phyloP scores from a whole-genome alignment of 202 grass and related monocot genomes.

The Bolboschoenoplectus hybrid region DNA sequence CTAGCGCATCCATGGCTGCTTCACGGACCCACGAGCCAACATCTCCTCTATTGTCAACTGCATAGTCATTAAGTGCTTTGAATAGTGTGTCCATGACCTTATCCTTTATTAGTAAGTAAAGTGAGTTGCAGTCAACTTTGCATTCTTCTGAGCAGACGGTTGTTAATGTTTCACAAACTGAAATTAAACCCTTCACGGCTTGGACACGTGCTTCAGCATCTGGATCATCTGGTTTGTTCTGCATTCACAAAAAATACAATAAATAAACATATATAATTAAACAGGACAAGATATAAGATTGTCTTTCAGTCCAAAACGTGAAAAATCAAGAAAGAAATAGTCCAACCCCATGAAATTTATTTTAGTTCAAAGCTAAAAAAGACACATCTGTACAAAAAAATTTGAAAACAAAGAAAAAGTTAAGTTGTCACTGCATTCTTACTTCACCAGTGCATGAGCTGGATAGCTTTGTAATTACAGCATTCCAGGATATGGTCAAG shows the following conservation, averaged over 20 bases:
- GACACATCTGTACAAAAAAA: not conserved
- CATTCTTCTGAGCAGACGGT: slow-evolving; percentile 48
- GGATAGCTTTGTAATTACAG: slow-evolving; percentile 76
- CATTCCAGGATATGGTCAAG: slow-evolving; percentile 69
- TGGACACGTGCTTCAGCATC: slow-evolving; percentile 95
- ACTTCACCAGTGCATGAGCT: slow-evolving; percentile 89
- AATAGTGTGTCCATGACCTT: slow-evolving; percentile 70
- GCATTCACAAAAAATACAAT: slow-evolving; percentile 41
- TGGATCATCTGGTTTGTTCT: slow-evolving; percentile 91
- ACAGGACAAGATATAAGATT: slow-evolving; percentile 6
- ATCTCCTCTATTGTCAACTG: slow-evolving; percentile 96
- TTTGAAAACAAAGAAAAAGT: slow-evolving; percentile 30
- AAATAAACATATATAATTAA: not conserved
- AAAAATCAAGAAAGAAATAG: not conserved
- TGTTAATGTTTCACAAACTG: slow-evolving; percentile 78
- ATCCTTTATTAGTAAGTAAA: slow-evolving; percentile 75
- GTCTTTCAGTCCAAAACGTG: not conserved
- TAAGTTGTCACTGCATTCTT: slow-evolving; percentile 35
- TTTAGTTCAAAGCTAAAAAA: slow-evolving; percentile 4
- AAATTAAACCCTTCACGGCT: slow-evolving; percentile 75
- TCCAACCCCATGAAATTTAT: not conserved
- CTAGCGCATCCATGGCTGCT: slow-evolving; percentile 94
- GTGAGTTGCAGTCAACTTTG: slow-evolving; percentile 37
- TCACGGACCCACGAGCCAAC: slow-evolving; percentile 97
- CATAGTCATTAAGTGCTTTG: slow-evolving; percentile 93